Evolutionary conservation across 2,329 filamentous ascomycete species (phyloP).

Genomic region (Byssochlamys sp.): DNA sequence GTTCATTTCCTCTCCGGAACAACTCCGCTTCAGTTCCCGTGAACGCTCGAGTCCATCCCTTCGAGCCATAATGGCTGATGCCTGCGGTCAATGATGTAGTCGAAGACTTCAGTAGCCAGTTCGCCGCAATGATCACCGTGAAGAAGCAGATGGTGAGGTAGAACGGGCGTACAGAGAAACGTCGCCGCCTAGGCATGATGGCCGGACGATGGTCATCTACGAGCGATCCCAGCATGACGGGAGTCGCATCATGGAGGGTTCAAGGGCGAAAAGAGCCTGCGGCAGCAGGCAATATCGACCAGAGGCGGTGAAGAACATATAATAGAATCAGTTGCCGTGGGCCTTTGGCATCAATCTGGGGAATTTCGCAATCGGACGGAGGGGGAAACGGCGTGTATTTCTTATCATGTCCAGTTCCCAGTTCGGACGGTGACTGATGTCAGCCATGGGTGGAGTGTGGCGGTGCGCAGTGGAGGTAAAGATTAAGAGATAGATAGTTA

Average conservation of each 20-base stretch:
- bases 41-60: not conserved
- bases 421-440: slow-evolving; percentile 11
- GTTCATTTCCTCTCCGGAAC: not conserved
- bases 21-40: not conserved
- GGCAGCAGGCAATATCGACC: not conserved
- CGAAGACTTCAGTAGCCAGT: slow-evolving; percentile 12
- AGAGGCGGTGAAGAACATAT: not conserved
- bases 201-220: slow-evolving; percentile 12
- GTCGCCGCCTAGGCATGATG: slow-evolving; percentile 16
- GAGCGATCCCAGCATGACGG: slow-evolving; percentile 16
- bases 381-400: not conserved
- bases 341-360: not conserved
- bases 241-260: slow-evolving; percentile 19
- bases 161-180: slow-evolving; percentile 38
- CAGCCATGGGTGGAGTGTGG: slow-evolving; percentile 13
- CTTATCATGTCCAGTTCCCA: not conserved
- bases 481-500: not conserved
- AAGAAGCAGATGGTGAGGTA: slow-evolving; percentile 36
- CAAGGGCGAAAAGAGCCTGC: not conserved
- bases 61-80: not conserved
- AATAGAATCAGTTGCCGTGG: not conserved
- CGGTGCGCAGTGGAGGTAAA: slow-evolving; percentile 7
- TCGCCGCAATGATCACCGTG: slow-evolving; percentile 21
- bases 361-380: not conserved
- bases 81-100: not conserved